Conservation (phyloP, 2,329 filamentous ascomycete genomes). For the Exophiala phaeomuriformis region DNA sequence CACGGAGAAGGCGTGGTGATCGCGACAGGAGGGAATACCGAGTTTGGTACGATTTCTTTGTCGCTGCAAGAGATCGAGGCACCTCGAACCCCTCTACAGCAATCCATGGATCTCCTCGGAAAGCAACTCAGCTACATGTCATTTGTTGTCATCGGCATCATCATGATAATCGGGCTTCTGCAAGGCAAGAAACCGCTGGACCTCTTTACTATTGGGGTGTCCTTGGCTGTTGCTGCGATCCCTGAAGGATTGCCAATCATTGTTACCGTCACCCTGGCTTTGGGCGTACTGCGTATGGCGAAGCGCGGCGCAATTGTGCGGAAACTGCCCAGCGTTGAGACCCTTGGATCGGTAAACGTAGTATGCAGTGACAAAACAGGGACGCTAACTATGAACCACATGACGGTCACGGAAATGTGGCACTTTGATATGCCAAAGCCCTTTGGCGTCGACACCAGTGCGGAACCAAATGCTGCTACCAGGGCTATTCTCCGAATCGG, state of each 20-base stretch:
- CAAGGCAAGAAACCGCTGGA: constrained; percentile 86
- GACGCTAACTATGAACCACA: constrained; percentile 93
- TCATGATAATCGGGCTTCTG: constrained; percentile 81
- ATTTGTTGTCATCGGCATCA: constrained; percentile 86
- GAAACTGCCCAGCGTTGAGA: constrained; percentile 93
- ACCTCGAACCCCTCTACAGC: constrained; percentile 82
- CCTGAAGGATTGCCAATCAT: constrained; percentile 96
- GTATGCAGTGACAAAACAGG: constrained; percentile 98
- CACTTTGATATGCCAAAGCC: constrained; percentile 64
- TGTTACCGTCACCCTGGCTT: constrained; percentile 88
- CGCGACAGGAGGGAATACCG: constrained; percentile 84
- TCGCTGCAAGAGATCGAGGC: constrained; percentile 93
- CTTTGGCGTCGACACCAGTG: constrained; percentile 51
- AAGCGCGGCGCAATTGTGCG: constrained; percentile 91
- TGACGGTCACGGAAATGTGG: constrained; percentile 97
- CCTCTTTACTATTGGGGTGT: constrained; percentile 96
- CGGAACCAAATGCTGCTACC: constrained; percentile 62
- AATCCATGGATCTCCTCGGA: constrained; percentile 96
- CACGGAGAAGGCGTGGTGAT: constrained; percentile 97
- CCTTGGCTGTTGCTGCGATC: constrained; percentile 91
- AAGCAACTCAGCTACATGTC: constrained; percentile 96
- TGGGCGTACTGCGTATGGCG: constrained; percentile 95
- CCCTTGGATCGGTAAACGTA: constrained; percentile 97
- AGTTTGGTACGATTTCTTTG: constrained; percentile 92
- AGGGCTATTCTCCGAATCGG: constrained; percentile 80